Conservation (phyloP, 805 yeast species). For the Brettanomyces naardenensis region DNA sequence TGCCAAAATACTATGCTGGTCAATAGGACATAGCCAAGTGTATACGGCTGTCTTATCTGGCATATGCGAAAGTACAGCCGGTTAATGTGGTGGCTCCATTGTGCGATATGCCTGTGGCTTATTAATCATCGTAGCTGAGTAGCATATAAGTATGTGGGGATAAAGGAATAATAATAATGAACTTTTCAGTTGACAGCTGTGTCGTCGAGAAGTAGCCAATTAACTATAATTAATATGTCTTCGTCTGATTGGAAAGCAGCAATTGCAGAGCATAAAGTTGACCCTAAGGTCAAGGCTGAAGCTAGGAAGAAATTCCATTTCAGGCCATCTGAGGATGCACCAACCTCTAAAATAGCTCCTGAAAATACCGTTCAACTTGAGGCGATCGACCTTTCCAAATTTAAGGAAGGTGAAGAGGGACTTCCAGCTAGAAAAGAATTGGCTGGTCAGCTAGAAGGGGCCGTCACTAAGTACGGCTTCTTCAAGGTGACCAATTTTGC, state of each 20-base stretch:
- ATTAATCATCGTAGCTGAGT: too few species aligned
- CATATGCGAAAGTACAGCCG: too few species aligned
- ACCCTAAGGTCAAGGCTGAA: neutral
- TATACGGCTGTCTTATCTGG: too few species aligned
- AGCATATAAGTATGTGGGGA: too few species aligned
- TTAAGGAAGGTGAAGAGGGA: conserved; percentile 21
- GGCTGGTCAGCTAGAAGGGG: conserved; percentile 31
- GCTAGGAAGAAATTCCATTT: conserved; percentile 22
- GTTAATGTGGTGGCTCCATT: too few species aligned
- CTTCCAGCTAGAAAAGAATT: conserved; percentile 20
- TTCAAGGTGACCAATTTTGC: conserved; percentile 34
- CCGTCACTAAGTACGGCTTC: conserved; percentile 36
- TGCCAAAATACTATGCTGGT: too few species aligned
- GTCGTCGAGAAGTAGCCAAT: too few species aligned
- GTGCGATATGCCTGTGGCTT: too few species aligned
- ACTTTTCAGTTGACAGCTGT: too few species aligned
- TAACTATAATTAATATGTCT: too few species aligned
- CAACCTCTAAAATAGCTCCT: conserved; percentile 11
- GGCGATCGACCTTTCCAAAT: conserved; percentile 31
- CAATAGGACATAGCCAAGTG: too few species aligned
- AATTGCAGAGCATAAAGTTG: neutral
- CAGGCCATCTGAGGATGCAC: conserved; percentile 26
- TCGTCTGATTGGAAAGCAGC: conserved; percentile 1
- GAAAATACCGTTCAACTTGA: conserved; percentile 22
- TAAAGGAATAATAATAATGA: too few species aligned